A percentile compares a stretch with the other conserved stretches of the same genome.
phyloP scores from a whole-genome alignment of 345 rosid genomes.

The Diplotaxis tenuifolia region DNA sequence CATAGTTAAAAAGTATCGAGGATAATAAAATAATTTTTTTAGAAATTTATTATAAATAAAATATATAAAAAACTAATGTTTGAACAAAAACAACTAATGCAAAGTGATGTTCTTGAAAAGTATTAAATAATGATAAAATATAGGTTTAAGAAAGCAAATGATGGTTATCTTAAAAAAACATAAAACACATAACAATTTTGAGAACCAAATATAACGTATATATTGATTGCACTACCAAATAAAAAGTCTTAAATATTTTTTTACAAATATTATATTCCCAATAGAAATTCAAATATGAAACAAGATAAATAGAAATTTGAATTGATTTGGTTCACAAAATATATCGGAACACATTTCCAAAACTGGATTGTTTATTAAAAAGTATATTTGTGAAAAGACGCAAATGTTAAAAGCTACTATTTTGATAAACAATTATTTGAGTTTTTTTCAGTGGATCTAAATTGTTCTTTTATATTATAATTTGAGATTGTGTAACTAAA shows the following conservation, averaged over 20 bases:
- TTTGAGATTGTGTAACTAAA: background rate
- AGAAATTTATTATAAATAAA: too few relatives aligned
- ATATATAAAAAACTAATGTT: too few relatives aligned
- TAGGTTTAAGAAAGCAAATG: background rate
- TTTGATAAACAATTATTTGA: background rate
- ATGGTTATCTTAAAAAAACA: too few relatives aligned
- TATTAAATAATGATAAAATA: too few relatives aligned
- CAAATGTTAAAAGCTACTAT: too few relatives aligned
- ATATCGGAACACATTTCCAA: background rate
- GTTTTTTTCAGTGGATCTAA: background rate
- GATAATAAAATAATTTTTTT: too few relatives aligned
- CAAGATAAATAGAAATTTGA: background rate
- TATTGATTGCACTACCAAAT: background rate
- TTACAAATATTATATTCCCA: too few relatives aligned
- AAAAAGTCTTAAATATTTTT: too few relatives aligned
- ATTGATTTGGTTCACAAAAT: background rate
- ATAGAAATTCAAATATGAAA: background rate
- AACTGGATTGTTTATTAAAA: background rate
- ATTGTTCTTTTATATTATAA: background rate
- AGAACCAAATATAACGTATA: background rate
- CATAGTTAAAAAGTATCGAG: background rate
- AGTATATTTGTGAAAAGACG: background rate
- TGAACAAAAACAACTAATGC: too few relatives aligned
- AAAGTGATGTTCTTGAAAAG: too few relatives aligned
- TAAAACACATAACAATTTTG: background rate